Conservation (phyloP, 345 rosid species). For the Ricinus communis region DNA sequence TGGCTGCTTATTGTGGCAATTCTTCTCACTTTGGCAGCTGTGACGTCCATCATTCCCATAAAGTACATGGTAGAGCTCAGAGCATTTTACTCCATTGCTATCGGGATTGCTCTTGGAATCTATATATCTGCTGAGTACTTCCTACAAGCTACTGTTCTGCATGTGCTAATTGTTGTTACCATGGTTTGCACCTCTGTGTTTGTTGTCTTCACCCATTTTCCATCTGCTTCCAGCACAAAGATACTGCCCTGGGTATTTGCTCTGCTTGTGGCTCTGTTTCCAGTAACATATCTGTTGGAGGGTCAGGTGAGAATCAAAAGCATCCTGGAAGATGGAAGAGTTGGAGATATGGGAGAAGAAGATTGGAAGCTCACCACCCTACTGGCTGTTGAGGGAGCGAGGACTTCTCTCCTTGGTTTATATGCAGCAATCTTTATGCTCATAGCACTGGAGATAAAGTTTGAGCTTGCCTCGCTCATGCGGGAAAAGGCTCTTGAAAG, state of each 20-base stretch:
- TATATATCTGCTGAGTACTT: slow-evolving; percentile 97
- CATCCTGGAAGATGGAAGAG: slow-evolving; percentile 49
- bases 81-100: slow-evolving; percentile 68
- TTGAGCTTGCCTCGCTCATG: slow-evolving; percentile 88
- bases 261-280: slow-evolving; percentile 90
- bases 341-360: slow-evolving; percentile 65
- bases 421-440: slow-evolving; percentile 98
- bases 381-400: slow-evolving; percentile 96
- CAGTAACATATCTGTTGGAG: slow-evolving; percentile 89
- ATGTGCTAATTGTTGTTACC: slow-evolving; percentile 70
- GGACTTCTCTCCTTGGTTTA: slow-evolving; percentile 95
- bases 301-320: slow-evolving; percentile 89
- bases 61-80: slow-evolving; percentile 86
- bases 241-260: slow-evolving; percentile 98
- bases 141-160: slow-evolving; percentile 90
- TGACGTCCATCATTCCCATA: slow-evolving; percentile 85
- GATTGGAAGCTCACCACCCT: slow-evolving; percentile 74
- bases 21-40: slow-evolving; percentile 81
- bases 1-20: slow-evolving; percentile 88
- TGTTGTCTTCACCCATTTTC: slow-evolving; percentile 96
- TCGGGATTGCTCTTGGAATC: slow-evolving; percentile 91
- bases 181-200: slow-evolving; percentile 87
- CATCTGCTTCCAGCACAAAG: slow-evolving; percentile 96
- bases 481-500: slow-evolving; percentile 81
- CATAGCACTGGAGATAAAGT: slow-evolving; percentile 88